Conservation (phyloP, 768 basidiomycete species). For the Nevesoporus exiguus region DNA sequence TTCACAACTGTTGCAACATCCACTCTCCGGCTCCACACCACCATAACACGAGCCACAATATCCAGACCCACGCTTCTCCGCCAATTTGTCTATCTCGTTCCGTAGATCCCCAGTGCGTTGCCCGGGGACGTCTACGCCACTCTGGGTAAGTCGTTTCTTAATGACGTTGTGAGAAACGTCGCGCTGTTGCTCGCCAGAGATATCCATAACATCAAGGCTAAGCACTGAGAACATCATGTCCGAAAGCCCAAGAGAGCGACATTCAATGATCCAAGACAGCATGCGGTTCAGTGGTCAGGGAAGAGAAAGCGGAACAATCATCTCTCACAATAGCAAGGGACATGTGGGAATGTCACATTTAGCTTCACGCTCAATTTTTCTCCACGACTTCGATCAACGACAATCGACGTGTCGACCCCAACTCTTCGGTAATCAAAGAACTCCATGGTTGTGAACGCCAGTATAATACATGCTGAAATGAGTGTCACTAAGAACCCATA, state of each 20-base stretch:
- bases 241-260: background rate
- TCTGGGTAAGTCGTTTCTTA: constrained; percentile 70
- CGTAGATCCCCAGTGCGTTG: constrained; percentile 60
- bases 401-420: constrained; percentile 83
- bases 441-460: constrained; percentile 88
- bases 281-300: background rate
- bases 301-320: background rate
- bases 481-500: constrained; percentile 67
- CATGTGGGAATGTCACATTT: constrained; percentile 93
- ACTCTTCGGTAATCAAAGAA: constrained; percentile 93
- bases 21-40: constrained; percentile 65
- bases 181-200: constrained; percentile 91
- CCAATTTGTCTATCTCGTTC: constrained; percentile 85
- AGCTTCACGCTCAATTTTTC: constrained; percentile 90
- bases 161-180: constrained; percentile 87
- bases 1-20: constrained; percentile 97
- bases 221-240: constrained; percentile 57
- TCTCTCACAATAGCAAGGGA: constrained; percentile 92
- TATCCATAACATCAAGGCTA: constrained; percentile 96
- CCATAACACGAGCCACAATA: constrained; percentile 98
- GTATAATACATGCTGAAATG: constrained; percentile 86
- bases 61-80: constrained; percentile 50
- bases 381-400: constrained; percentile 93
- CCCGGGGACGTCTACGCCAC: constrained; percentile 57
- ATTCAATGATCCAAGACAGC: background rate